These are phyloP conservation scores for Alternaria arbusti DNA, from an alignment of 2,329 filamentous ascomycete genomes.

Conservation along the genomic window DNA sequence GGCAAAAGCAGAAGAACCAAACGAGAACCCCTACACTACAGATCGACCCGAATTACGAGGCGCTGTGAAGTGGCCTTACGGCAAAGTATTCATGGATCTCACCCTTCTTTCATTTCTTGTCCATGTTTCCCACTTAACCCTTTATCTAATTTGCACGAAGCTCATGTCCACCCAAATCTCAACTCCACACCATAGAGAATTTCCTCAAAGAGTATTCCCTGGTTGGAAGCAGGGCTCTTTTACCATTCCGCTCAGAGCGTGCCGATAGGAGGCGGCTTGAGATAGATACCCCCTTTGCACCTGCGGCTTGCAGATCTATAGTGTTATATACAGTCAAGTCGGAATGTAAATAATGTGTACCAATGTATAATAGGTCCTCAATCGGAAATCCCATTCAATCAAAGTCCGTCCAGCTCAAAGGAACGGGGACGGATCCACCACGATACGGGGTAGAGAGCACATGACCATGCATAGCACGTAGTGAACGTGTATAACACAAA, in stretches of 20 bases:
- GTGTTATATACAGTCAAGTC: slow-evolving; percentile 19
- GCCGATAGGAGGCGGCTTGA: slow-evolving; percentile 20
- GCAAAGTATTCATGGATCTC: slow-evolving; percentile 10
- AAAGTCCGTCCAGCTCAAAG: neutral
- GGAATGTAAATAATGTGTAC: slow-evolving; percentile 7
- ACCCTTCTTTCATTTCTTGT: slow-evolving; percentile 33
- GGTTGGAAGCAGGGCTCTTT: slow-evolving; percentile 12
- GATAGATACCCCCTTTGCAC: slow-evolving; percentile 31
- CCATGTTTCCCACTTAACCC: slow-evolving; percentile 24
- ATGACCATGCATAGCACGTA: neutral
- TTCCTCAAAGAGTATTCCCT: slow-evolving; percentile 8
- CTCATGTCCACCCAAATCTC: slow-evolving; percentile 16
- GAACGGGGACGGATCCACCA: neutral
- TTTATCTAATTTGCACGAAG: slow-evolving; percentile 33
- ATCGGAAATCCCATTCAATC: neutral
- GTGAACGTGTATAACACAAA: slow-evolving; percentile 7
- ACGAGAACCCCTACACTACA: slow-evolving; percentile 47
- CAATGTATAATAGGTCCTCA: neutral
- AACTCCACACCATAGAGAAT: slow-evolving; percentile 11
- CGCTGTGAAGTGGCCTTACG: slow-evolving; percentile 22
- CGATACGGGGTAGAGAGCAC: neutral
- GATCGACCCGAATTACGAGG: slow-evolving; percentile 45
- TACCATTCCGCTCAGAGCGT: slow-evolving; percentile 9
- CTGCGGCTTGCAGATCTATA: slow-evolving; percentile 21
- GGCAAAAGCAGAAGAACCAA: slow-evolving; percentile 54